These are phyloP conservation scores for Corynascus novoguineensis DNA, from an alignment of 495 filamentous ascomycete genomes.

Conservation along the genomic window DNA sequence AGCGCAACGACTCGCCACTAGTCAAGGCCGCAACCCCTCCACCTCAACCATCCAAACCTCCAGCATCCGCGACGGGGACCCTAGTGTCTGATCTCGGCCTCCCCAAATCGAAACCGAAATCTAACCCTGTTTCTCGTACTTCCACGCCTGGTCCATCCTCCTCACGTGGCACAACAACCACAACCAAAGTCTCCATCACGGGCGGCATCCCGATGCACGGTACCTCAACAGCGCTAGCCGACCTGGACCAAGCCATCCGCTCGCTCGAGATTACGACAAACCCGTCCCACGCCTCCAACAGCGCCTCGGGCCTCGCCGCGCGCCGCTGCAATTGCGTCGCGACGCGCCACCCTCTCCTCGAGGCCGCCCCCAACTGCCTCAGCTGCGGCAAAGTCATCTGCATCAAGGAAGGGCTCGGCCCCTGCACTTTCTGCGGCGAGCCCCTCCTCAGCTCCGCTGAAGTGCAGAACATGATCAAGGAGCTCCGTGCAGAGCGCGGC, in stretches of 20 bases:
- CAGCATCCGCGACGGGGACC: conserved; percentile 65
- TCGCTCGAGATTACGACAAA: conserved; percentile 85
- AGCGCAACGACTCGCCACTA: conserved; percentile 36
- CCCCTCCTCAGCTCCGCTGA: conserved; percentile 67
- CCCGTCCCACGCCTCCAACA: conserved; percentile 52
- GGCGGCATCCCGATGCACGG: conserved; percentile 75
- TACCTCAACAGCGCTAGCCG: conserved; percentile 65
- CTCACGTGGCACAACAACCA: conserved; percentile 17
- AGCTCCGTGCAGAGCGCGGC: conserved; percentile 79
- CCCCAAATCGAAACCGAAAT: conserved; percentile 56
- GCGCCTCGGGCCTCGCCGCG: conserved; percentile 40
- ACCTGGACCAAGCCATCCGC: conserved; percentile 89
- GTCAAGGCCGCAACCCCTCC: conserved; percentile 32
- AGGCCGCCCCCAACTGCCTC: conserved; percentile 85
- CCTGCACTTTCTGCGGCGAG: conserved; percentile 83
- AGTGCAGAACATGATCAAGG: conserved; percentile 77
- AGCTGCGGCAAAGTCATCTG: conserved; percentile 96
- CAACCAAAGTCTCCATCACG: conserved; percentile 57
- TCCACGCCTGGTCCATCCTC: conserved; percentile 48
- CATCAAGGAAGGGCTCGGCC: conserved; percentile 86
- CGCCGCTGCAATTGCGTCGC: conserved; percentile 81
- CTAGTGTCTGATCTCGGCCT: conserved; percentile 69
- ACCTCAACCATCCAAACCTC: conserved; percentile 43
- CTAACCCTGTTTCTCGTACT: conserved; percentile 48
- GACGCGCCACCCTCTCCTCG: conserved; percentile 74